A percentile compares a stretch with the other conserved stretches of the same genome.
Conservation (phyloP, 2,329 filamentous ascomycete genomes). For the Cordyceps cicadae region DNA sequence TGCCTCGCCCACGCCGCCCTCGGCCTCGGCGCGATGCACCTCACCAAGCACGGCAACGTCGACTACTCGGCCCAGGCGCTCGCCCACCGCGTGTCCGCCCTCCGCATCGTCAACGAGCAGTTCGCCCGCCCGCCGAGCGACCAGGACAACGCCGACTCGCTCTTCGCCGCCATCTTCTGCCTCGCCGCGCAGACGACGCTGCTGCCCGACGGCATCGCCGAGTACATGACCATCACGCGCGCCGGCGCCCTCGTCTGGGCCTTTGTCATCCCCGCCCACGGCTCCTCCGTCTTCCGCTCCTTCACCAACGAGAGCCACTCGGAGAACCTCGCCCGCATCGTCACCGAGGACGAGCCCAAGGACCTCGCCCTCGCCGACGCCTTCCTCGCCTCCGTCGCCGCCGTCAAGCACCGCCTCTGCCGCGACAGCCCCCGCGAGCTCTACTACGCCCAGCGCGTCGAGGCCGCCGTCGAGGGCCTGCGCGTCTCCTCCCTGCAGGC, state of each 20-base stretch:
- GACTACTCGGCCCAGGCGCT: constrained; percentile 24
- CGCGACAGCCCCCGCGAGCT: constrained; percentile 13
- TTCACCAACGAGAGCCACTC: constrained; percentile 22
- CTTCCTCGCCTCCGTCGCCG: constrained; percentile 16
- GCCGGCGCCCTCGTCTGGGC: constrained; percentile 21
- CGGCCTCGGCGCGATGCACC: constrained; percentile 29
- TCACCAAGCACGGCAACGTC: constrained; percentile 22
- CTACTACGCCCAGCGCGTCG: constrained; percentile 14
- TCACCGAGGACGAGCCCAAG: constrained; percentile 19
- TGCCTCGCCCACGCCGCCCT: constrained; percentile 31
- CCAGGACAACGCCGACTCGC: constrained; percentile 26
- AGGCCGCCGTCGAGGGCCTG: constrained; percentile 13
- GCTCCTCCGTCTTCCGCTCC: constrained; percentile 17
- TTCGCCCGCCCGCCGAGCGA: constrained; percentile 20
- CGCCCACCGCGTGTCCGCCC: constrained; percentile 27
- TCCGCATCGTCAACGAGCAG: constrained; percentile 26
- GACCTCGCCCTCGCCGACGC: constrained; percentile 15
- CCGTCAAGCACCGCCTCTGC: constrained; percentile 16
- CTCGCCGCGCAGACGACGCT: constrained; percentile 29
- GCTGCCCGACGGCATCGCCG: constrained; percentile 29
- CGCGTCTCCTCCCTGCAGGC: constrained; percentile 16
- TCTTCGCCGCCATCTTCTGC: constrained; percentile 27
- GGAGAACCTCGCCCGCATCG: constrained; percentile 17
- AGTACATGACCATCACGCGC: constrained; percentile 29
- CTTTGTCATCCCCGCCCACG: constrained; percentile 16